A percentile compares a stretch with the other conserved stretches of the same genome.
Evolutionary conservation across 768 basidiomycete species (phyloP).

Genomic region (Tricholoma terreum): DNA sequence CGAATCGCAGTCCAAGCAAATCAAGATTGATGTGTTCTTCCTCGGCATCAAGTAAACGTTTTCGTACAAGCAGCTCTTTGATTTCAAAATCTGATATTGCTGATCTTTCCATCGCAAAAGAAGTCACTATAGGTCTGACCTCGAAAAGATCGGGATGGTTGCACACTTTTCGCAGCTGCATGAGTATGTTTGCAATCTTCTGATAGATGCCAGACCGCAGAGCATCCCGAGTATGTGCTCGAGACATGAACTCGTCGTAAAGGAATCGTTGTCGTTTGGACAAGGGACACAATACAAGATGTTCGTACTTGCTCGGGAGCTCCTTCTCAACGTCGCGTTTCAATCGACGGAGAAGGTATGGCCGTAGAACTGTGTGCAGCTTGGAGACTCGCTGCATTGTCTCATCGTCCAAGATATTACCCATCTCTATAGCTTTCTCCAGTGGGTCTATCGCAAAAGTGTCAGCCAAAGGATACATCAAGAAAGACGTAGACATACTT

Average conservation of each 20-base stretch:
- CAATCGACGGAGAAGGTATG: constrained; percentile 92
- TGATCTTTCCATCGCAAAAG: constrained; percentile 71
- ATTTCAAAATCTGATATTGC: constrained; percentile 78
- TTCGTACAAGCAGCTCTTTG: constrained; percentile 83
- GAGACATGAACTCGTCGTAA: constrained; percentile 95
- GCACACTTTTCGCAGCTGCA: constrained; percentile 97
- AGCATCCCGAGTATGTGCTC: constrained; percentile 78
- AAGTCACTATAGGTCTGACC: constrained; percentile 79
- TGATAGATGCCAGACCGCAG: constrained; percentile 83
- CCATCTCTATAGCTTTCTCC: constrained; percentile 91
- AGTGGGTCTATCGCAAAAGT: constrained; percentile 66
- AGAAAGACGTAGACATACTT: constrained; percentile 49
- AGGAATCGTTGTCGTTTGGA: constrained; percentile 93
- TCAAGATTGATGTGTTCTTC: constrained; percentile 59
- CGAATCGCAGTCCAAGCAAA: constrained; percentile 61
- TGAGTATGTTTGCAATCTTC: constrained; percentile 90
- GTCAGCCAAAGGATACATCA: neutral
- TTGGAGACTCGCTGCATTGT: constrained; percentile 81
- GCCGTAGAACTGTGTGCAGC: constrained; percentile 92
- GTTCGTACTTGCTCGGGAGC: constrained; percentile 90
- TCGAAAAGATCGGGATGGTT: constrained; percentile 94
- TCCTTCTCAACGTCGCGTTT: constrained; percentile 98
- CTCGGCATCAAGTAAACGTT: constrained; percentile 56
- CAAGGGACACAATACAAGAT: constrained; percentile 81
- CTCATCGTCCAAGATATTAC: constrained; percentile 72